phyloP scores from a whole-genome alignment of 2,329 filamentous ascomycete species.

The Epichloe glyceriae region DNA sequence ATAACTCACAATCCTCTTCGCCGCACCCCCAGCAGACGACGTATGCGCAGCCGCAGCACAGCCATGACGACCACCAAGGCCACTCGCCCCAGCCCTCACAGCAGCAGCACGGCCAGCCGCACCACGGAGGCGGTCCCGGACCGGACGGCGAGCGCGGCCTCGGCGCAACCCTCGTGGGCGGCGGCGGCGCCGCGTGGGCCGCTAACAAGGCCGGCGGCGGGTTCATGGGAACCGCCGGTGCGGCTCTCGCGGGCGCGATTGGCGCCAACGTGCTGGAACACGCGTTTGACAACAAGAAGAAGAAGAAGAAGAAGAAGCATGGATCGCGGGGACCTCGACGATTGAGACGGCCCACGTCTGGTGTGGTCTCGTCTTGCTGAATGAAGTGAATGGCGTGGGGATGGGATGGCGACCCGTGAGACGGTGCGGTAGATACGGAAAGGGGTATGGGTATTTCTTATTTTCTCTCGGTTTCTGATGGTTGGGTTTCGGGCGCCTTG shows the following conservation, averaged over 20 bases:
- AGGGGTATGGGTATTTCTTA: too few relatives aligned
- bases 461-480: too few relatives aligned
- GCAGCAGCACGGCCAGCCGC: slow-evolving; percentile 1
- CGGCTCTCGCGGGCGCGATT: slow-evolving; percentile 39
- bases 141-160: slow-evolving; percentile 38
- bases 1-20: too few relatives aligned
- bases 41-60: background rate
- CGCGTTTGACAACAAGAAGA: slow-evolving; percentile 21
- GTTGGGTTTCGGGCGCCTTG: too few relatives aligned
- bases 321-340: slow-evolving; percentile 7
- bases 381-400: too few relatives aligned
- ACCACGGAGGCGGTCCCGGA: too few relatives aligned
- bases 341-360: slow-evolving; percentile 11
- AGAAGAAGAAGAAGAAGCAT: slow-evolving; percentile 22
- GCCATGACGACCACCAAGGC: too few relatives aligned
- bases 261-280: slow-evolving; percentile 39
- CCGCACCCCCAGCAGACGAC: background rate
- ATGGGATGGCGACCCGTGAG: too few relatives aligned
- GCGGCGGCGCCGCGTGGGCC: slow-evolving; percentile 39
- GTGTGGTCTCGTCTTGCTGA: too few relatives aligned
- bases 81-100: background rate
- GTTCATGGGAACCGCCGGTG: slow-evolving; percentile 35
- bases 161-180: slow-evolving; percentile 38
- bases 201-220: slow-evolving; percentile 42
- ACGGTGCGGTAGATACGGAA: too few relatives aligned